Percentiles rank a stretch among this genome's conserved stretches.
Evolutionary conservation across 108 stramenopile genomes (phyloP).

Genomic region (Conticribra weissflogii): DNA sequence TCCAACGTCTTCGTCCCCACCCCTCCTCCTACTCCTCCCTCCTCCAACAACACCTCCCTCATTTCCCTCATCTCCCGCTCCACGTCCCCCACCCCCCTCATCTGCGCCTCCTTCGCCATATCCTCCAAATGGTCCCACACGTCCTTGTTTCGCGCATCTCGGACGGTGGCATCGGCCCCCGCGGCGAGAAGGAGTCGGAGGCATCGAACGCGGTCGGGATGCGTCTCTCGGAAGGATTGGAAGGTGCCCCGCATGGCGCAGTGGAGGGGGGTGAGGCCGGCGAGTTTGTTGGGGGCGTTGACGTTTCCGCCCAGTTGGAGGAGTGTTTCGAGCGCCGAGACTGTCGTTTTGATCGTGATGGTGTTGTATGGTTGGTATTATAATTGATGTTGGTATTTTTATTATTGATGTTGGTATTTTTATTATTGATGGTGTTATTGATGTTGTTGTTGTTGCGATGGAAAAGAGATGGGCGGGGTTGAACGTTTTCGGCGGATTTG

Average conservation of each 20-base stretch:
- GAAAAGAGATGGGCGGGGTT: too few relatives aligned
- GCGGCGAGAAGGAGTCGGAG: slow-evolving; percentile 45
- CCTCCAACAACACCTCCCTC: slow-evolving; percentile 12
- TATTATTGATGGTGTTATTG: too few relatives aligned
- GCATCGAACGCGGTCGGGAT: slow-evolving; percentile 43
- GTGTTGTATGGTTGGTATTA: too few relatives aligned
- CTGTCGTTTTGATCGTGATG: slow-evolving; percentile 50
- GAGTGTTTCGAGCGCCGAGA: slow-evolving; percentile 55
- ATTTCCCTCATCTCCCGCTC: slow-evolving; percentile 28
- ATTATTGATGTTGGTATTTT: too few relatives aligned
- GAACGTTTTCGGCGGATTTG: too few relatives aligned
- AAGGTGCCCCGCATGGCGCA: slow-evolving; percentile 53
- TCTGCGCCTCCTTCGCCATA: slow-evolving; percentile 14
- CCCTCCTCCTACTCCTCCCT: neutral
- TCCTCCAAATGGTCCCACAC: slow-evolving; percentile 50
- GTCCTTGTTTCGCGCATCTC: slow-evolving; percentile 46
- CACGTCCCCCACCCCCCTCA: slow-evolving; percentile 24
- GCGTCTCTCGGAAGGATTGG: slow-evolving; percentile 52
- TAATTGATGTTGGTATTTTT: too few relatives aligned
- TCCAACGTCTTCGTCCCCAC: neutral
- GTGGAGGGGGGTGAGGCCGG: slow-evolving; percentile 72
- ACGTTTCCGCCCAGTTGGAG: slow-evolving; percentile 55
- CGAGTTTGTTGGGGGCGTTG: slow-evolving; percentile 57
- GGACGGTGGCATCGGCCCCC: slow-evolving; percentile 51
- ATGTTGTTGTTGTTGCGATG: too few relatives aligned